Evolutionary conservation across 805 yeast genomes (phyloP), one percentile per base, ranked within the genome.

Genomic region (Hanseniaspora jakobsenii): DNA sequence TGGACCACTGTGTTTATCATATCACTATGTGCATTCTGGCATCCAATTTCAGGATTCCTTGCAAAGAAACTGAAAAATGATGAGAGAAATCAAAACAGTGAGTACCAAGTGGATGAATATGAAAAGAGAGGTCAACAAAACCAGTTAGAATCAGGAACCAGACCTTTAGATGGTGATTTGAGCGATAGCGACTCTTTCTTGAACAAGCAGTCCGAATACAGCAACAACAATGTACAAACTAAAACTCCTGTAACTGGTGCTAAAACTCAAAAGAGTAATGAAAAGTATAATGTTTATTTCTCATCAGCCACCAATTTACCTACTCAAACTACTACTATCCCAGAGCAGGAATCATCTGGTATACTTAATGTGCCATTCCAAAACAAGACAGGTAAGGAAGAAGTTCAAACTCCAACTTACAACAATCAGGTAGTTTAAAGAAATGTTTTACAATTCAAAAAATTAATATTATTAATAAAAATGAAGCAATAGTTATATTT

Each of bases 1-100:
- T 82, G 93, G 93, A 59, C 77, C 3, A 58, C 72, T 5, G 68
- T 68, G 8, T 53, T 48, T 31, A 48, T 52, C 36, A 49, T 52
- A 41, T 24, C 48, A n/a, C 10, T 46, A 14, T 13, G 28, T 30
- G 40, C 48, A 2, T 24, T 46, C 12, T 46, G 48, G 48, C 27
- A 35, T 9, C 44, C 45, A 24, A 21, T 46, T 24, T 46, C 48
- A 2, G 38, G 36, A 5, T 13, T 39, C 13, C 13, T 46, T 12
- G 34, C 37, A 3, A 46, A 46, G 28, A 38, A 13, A n/a, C 19
- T 34, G 32, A 38, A 45, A 24, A 42, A 35, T 13, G n/a, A 19
- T 14, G 24, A 49, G 30, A 16, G 70, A 55, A 10, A 64, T 59
- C 34, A 61, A 53, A 48, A 74, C 69, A 16, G 76, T 69, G 41